Base-by-base conservation (phyloP, 2,329 filamentous ascomycete species). In the Periconia digitata region DNA sequence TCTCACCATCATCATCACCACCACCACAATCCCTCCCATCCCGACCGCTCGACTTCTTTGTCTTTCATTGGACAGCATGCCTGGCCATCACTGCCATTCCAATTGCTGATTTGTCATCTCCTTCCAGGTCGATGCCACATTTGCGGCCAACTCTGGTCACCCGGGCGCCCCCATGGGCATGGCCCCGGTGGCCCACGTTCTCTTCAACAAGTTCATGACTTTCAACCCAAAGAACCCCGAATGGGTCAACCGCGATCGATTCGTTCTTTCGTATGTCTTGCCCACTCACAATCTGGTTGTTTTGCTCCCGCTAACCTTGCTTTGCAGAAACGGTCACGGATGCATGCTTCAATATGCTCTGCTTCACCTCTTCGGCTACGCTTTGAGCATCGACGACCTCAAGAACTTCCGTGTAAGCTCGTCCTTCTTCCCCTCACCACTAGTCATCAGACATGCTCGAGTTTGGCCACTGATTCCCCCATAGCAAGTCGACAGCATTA, bases 321-420 rank as follows among this genome's bases (percentile, higher is more conserved):
- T n/a, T n/a, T n/a, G n/a, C n/a, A 96, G 92, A 54, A 99, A 99
- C 82, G 94, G 94, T 65, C 94, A 99, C 79, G 94, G 87, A 66
- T 99, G 94, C 85, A 96, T 99, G 92, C 90, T 99, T 53, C 94
- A 96, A 76, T 99, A 99, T 86, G 89, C 92, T 69, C 84, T 99
- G 63, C 88, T 99, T 68, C 94, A 99, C 81, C 83, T 99, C 48
- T 96, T 92, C 77, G 94, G 94, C 74, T 99, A 95, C 75, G 84
- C 78, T 56, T 66, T 99, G 63, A 83, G 84, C 69, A 80, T 99
- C 54, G 89, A 99, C 69, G 94, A 97, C 77, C 76, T 99, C 64
- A 99, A 97, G 85, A 78, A 80, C 66, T 99, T 99, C 89, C 88
- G 94, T 76, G 91, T 96, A 85, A 75, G 90, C 81, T n/a, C n/a